Conservation (phyloP, 495 filamentous ascomycete genomes). For the Lepraria neglecta region DNA sequence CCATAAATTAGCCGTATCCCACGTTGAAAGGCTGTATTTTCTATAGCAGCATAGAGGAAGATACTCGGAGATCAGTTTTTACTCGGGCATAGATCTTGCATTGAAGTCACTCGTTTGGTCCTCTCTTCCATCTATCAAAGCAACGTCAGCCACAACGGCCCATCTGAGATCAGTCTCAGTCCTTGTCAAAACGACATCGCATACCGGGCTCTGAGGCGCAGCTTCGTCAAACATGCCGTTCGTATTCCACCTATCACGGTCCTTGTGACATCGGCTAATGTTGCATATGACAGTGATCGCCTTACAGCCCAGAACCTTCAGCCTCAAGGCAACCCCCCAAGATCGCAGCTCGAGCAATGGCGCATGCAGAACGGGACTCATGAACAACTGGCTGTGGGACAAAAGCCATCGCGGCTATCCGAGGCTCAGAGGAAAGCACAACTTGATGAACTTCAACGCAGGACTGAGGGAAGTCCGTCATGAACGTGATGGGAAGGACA, state of each 20-base stretch:
- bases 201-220: no score
- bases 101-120: no score
- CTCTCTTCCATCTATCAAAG: no score
- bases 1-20: background rate
- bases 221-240: background rate
- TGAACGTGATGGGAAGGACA: no score
- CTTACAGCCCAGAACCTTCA: constrained; percentile 6
- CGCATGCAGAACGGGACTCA: background rate
- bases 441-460: background rate
- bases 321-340: background rate
- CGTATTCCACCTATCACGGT: background rate
- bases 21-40: background rate
- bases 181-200: background rate
- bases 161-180: background rate
- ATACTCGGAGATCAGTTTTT: background rate
- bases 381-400: background rate
- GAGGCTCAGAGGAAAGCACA: background rate
- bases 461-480: background rate
- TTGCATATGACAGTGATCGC: background rate
- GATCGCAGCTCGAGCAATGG: background rate
- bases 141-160: background rate
- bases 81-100: no score
- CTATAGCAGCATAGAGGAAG: background rate
- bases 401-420: constrained; percentile 3
- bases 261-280: background rate